Evolutionary conservation across 208 protist species (phyloP), one percentile per base, ranked within the genome.

Genomic region (Strigomonas galati): DNA sequence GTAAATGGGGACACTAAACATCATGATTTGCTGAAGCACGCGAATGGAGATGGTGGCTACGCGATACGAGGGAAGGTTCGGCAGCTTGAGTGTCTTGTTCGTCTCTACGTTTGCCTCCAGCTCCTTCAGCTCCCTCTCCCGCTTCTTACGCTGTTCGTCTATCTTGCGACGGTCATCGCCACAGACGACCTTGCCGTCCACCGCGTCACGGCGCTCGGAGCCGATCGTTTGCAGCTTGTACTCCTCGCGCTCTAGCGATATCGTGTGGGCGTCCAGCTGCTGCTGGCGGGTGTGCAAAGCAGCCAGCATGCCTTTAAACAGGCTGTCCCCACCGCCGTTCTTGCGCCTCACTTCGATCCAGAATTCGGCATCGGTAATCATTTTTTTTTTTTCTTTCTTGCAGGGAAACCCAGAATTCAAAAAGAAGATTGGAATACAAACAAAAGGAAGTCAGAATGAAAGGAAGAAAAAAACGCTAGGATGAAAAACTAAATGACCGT

Each of bases 291-390:
- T 57, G 71, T 95, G 85, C 9, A 95, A 71, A 0, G 92, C 69
- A 17, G 78, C 65, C 9, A 92, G 69, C 74, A 95, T 79, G 31
- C 76, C 55, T 12, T 74, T 74, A 60, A 95, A 95, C 28, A 95
- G 82, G 37, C 61, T 61, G 27, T 95, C 81, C 0, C 89, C 79
- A 15, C 78, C 71, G 27, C 71, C 74, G 27, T 82, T 71, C 35
- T 73, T 65, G 43, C 84, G 84, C 53, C 89, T 76, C 24, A 71
- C 75, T 58, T 92, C 83, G 30, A 86, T 81, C 86, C 89, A 95
- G 59, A 95, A 95, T 62, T 95, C 85, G 0, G 83, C 84, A 81
- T 95, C 89, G 1, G 74, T 68, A 65, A 94, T 94, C 89, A 94
- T 94, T 62, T 69, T 40, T 49, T 37, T 49, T 46, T 46, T 55